Base-by-base conservation (phyloP, 768 basidiomycete genomes). In the Serendipita sp. region DNA sequence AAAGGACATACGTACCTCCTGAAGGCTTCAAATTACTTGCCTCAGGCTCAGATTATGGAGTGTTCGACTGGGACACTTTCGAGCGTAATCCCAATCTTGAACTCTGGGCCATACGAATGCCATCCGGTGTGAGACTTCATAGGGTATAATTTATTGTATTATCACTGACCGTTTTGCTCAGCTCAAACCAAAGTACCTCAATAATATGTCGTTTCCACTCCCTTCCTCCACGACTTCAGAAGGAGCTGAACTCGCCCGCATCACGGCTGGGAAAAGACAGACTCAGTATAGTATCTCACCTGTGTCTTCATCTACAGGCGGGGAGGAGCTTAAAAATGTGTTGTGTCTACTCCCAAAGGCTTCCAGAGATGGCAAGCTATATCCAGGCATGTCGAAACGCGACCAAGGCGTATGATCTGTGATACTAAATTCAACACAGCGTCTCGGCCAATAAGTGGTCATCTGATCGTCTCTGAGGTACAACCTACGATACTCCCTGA, bases 61-160 rank as follows among this genome's bases (percentile, higher is more conserved):
- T 78, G 2, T 86, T 86, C 68, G 87, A 88, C 68, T 89, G 86
- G 86, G 85, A 86, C 65, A 73, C 75, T 3, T 66, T 90, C 3
- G 76, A 80, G 10, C 70, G 78, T 1, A 78, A 85, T 32, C 72
- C 76, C 0, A 80, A 88, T 66, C 69, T 82, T 8, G 87, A 90
- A 68, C 68, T 90, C 7, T 89, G 86, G 81, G 73, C 88, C 11
- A 79, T 89, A 41, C 80, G 88, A 10, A 80, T 83, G 15, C 88
- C 88, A 28, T 81, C 84, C 11, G 78, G 78, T 45, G 88, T 89
- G 70, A 66, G 85, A 46, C 24, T 32, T n/a, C 28, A 48, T 18
- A 41, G 28, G 24, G 2, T 16, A 28, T 54, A 15, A 13, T 45
- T 41, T 41, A 13, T 18, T 46, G n/a, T 32, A 51, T 51, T 16